phyloP scores from a whole-genome alignment of 2,329 filamentous ascomycete species.

The Arthroderma sp. region DNA sequence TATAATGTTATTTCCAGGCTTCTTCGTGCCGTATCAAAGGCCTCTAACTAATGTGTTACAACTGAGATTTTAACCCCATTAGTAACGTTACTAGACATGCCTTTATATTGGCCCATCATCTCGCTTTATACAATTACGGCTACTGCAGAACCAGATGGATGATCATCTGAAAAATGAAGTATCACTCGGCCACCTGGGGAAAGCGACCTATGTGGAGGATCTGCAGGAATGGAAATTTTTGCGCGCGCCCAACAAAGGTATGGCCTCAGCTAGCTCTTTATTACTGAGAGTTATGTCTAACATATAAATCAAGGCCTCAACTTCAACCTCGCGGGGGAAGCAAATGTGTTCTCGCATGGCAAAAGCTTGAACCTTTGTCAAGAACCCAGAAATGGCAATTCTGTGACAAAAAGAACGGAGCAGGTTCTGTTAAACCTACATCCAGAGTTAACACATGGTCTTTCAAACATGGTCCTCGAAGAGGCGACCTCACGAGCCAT shows the following conservation, averaged over 20 bases:
- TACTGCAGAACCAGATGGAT: conserved; percentile 44
- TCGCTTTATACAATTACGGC: neutral
- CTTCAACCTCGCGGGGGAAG: neutral
- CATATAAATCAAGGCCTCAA: neutral
- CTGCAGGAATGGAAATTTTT: conserved; percentile 40
- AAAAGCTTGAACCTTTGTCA: neutral
- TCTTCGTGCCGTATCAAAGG: neutral
- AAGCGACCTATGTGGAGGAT: conserved; percentile 39
- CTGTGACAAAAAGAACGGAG: neutral
- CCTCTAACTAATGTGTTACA: neutral
- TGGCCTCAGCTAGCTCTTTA: neutral
- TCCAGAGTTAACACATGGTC: conserved; percentile 28
- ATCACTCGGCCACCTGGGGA: conserved; percentile 47
- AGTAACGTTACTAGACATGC: neutral
- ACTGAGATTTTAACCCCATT: neutral
- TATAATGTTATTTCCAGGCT: neutral
- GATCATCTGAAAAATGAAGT: conserved; percentile 32
- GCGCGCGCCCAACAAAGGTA: conserved; percentile 26
- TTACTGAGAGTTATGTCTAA: neutral
- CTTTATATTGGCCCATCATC: neutral
- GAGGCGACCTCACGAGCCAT: conserved; percentile 26
- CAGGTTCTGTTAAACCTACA: conserved; percentile 20
- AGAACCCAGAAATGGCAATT: neutral
- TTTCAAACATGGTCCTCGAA: conserved; percentile 19
- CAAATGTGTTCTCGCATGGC: neutral